Conservation (phyloP, 2,329 filamentous ascomycete species). For the Trichoderma cornu-damae region DNA sequence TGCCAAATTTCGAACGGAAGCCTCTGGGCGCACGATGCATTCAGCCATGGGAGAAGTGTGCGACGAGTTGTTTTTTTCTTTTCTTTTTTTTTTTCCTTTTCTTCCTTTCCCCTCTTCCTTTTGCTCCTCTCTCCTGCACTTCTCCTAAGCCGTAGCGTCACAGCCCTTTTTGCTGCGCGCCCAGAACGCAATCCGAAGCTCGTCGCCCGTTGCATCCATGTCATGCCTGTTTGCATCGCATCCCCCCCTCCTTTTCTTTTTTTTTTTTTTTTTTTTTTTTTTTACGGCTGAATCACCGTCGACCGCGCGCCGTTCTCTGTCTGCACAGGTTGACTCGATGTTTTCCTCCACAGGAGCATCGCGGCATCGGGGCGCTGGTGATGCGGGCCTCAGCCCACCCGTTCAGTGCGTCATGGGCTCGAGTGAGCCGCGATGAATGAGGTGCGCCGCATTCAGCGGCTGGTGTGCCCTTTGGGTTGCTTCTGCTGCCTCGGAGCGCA, state of each 20-base stretch:
- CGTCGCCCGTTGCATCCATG: constrained; percentile 6
- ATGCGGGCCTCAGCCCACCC: constrained; percentile 1
- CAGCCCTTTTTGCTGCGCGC: not conserved
- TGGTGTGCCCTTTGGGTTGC: too few species aligned
- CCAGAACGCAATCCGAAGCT: not conserved
- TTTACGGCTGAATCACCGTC: constrained; percentile 26
- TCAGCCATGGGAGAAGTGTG: not conserved
- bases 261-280: not conserved
- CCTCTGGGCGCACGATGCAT: not conserved
- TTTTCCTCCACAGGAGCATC: constrained; percentile 7
- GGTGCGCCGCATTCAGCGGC: not conserved
- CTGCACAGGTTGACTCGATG: not conserved
- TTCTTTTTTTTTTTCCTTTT: not conserved
- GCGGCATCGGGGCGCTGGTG: constrained; percentile 22
- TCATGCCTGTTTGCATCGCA: not conserved
- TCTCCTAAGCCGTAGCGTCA: constrained; percentile 1
- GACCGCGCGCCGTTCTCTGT: too few species aligned
- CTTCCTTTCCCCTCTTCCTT: not conserved
- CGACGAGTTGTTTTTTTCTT: not conserved
- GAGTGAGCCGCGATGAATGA: constrained; percentile 16
- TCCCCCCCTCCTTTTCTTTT: not conserved
- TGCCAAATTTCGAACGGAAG: constrained; percentile 11
- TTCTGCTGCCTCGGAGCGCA: constrained; percentile 5
- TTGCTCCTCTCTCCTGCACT: not conserved
- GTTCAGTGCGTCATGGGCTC: constrained; percentile 7